phyloP scores from a whole-genome alignment of 2,329 filamentous ascomycete genomes.

The Cytospora paraplurivora region DNA sequence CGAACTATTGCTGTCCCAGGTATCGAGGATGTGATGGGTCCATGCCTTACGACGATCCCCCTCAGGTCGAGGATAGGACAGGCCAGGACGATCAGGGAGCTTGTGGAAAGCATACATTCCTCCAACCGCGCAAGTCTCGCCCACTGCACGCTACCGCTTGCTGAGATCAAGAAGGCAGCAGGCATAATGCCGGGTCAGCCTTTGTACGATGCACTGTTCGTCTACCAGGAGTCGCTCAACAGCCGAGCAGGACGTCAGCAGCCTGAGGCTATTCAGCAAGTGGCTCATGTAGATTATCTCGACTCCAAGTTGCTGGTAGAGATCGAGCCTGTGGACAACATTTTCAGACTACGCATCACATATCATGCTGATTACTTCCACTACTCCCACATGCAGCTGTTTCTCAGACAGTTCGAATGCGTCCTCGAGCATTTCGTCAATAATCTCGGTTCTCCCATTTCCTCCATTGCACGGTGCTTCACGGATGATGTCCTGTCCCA shows the following conservation, averaged over 20 bases:
- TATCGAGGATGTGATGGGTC: conserved; percentile 76
- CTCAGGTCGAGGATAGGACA: conserved; percentile 63
- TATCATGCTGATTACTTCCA: conserved; percentile 55
- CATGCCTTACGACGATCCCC: conserved; percentile 77
- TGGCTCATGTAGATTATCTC: conserved; percentile 67
- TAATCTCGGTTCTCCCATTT: conserved; percentile 35
- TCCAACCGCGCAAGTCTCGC: conserved; percentile 67
- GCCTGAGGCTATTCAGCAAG: conserved; percentile 49
- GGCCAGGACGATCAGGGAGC: conserved; percentile 55
- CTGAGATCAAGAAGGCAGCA: conserved; percentile 67
- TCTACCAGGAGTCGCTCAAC: conserved; percentile 77
- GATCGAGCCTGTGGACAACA: conserved; percentile 61
- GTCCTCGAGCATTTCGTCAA: conserved; percentile 42
- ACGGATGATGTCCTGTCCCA: conserved; percentile 46
- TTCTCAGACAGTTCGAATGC: conserved; percentile 64
- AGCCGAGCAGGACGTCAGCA: conserved; percentile 31
- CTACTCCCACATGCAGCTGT: conserved; percentile 52
- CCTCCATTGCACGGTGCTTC: conserved; percentile 35
- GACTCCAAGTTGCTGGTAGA: conserved; percentile 79
- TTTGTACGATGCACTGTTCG: conserved; percentile 77
- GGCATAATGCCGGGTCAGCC: conserved; percentile 55
- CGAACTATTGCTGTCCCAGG: conserved; percentile 70
- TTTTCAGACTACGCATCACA: conserved; percentile 49
- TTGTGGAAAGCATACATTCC: conserved; percentile 65
- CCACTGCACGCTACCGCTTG: conserved; percentile 64